Conservation (phyloP, 768 basidiomycete species). For the Strobilomyces dryophilus region DNA sequence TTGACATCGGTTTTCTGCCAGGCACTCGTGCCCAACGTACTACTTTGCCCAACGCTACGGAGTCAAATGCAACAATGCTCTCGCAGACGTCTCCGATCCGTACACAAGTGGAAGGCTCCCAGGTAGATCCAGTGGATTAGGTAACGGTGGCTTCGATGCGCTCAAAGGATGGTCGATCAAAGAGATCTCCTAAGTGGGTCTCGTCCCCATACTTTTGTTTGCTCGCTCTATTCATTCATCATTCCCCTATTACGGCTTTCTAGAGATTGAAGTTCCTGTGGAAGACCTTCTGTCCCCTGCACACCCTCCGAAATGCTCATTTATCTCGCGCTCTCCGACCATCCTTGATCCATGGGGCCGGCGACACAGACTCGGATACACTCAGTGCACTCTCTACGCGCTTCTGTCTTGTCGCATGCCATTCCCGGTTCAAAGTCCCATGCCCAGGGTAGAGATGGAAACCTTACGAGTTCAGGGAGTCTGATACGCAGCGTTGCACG, state of each 20-base stretch:
- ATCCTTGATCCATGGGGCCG: no score
- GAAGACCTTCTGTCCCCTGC: slow-evolving; percentile 64
- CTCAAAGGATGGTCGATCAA: slow-evolving; percentile 87
- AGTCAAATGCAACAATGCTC: no score
- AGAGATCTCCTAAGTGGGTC: slow-evolving; percentile 55
- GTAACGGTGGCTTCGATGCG: slow-evolving; percentile 70
- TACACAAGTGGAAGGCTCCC: slow-evolving; percentile 68
- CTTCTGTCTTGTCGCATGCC: no score
- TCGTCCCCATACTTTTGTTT: background rate
- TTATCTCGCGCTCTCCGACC: no score
- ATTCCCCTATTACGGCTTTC: background rate
- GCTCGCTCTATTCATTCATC: background rate
- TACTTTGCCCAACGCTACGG: no score
- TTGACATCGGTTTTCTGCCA: background rate
- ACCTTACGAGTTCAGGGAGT: no score
- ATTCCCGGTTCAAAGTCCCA: background rate
- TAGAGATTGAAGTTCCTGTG: slow-evolving; percentile 76
- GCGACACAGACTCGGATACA: no score
- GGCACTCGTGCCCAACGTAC: no score
- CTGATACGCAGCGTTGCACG: no score
- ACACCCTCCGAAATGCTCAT: slow-evolving; percentile 14
- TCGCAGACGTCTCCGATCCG: slow-evolving; percentile 67
- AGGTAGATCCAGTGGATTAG: slow-evolving; percentile 44
- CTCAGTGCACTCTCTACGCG: no score
- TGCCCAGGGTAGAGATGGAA: no score